A percentile compares a stretch with the other conserved stretches of the same genome.
These are phyloP conservation scores for Pseudoscleropodium purum DNA, from an alignment of 225 moss, liverwort and hornwort genomes.

Conservation along the genomic window DNA sequence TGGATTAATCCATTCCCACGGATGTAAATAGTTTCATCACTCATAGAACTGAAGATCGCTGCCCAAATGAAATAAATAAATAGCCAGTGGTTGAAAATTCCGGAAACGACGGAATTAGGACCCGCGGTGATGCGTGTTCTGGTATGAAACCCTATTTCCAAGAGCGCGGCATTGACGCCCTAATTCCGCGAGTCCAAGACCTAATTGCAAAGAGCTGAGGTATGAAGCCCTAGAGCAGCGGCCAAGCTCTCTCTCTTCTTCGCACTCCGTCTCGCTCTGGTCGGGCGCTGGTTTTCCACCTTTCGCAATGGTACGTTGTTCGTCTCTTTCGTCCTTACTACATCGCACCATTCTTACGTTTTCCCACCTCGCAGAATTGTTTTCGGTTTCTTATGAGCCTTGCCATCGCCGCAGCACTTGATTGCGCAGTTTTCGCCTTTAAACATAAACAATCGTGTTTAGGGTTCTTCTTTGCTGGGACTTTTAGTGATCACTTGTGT, in stretches of 20 bases:
- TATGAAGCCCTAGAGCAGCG: background rate
- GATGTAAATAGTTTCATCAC: background rate
- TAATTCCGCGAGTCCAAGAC: background rate
- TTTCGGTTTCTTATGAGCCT: background rate
- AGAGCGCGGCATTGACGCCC: background rate
- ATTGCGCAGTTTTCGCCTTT: background rate
- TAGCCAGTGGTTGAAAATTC: background rate
- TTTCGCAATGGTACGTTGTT: background rate
- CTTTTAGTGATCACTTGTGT: background rate
- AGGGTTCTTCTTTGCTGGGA: background rate
- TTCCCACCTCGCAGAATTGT: background rate
- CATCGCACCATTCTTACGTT: background rate
- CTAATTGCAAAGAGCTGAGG: background rate
- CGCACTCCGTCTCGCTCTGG: background rate
- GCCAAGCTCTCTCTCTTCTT: background rate
- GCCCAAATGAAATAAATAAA: background rate
- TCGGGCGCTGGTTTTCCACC: background rate
- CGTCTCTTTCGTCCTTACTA: background rate
- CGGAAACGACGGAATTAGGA: background rate
- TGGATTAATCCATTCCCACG: background rate
- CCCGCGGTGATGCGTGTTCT: background rate
- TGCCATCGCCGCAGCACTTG: background rate
- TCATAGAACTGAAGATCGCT: background rate
- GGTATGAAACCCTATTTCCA: background rate
- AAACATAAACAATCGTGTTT: background rate